Base-by-base conservation (phyloP, 192 early-diverging fungal species). In the Coemansia sp. region DNA sequence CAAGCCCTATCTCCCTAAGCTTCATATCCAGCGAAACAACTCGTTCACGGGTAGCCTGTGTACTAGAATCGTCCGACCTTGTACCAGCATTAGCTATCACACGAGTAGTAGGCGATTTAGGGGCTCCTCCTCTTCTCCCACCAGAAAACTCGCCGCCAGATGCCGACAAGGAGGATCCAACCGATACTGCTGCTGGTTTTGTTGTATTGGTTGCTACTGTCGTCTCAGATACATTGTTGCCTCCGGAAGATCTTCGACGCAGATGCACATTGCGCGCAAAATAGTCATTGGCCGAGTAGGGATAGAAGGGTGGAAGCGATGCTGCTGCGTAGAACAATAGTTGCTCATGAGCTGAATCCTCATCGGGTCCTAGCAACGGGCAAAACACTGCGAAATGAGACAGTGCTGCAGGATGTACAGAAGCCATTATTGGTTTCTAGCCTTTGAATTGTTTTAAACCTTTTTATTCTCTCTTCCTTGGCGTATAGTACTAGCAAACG, bases 351-450 rank as follows among this genome's bases (percentile, higher is more conserved):
- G 88, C 82, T n/a, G 76, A 88, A 63, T 91, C 90, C 66, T 91
- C 92, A 49, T 79, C 77, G 0, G 78, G 77, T 0, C 90, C 88
- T 49, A 91, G 78, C 42, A 80, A 82, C 10, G 92, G 89, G 63
- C 90, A 91, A 67, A 89, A 93, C 13, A 93, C 81, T 48, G 89
- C 87, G 73, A 93, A 93, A 69, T 90, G 89, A 15, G 87, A 82
- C 8, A 93, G 70, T n/a, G 78, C 78, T n/a, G 71, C 69, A 3
- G 78, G 70, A 57, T 80, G 76, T 0, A 71, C 64, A 40, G 70
- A 58, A 18, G 54, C 52, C 78, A 80, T 80, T 15, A 41, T 41
- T 19, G 26, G 39, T 41, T 18, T 2, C 32, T 32, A 32, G 0
- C 4, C 32, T 32, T 32, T 32, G 32, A 32, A 32, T 32, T 32